These are phyloP conservation scores for Selaginella moellendorffii DNA, from an alignment of 75 land plant species.

Conservation along the genomic window DNA sequence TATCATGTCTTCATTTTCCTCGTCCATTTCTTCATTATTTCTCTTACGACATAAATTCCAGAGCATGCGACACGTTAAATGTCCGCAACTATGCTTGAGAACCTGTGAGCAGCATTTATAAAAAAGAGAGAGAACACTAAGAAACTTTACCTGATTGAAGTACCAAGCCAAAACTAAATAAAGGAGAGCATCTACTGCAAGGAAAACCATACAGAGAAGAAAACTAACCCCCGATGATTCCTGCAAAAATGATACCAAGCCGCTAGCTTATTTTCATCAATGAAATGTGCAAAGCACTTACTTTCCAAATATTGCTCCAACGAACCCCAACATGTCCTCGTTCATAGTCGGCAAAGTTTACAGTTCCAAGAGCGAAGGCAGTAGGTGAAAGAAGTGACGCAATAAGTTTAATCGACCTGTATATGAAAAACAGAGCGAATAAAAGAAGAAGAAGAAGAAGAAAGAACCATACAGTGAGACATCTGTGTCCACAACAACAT, in stretches of 20 bases:
- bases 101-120: not conserved
- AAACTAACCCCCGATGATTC: constrained; percentile 63
- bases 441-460: not conserved
- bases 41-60: too few species aligned
- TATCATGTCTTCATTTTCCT: too few species aligned
- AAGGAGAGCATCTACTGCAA: constrained; percentile 37
- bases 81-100: too few species aligned
- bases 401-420: constrained; percentile 43
- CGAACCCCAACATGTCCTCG: constrained; percentile 73
- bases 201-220: constrained; percentile 50
- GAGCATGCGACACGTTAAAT: too few species aligned
- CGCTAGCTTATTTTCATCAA: too few species aligned
- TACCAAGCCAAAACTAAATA: constrained; percentile 43
- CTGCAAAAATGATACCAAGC: too few species aligned
- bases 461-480: constrained; percentile 42
- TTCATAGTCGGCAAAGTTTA: constrained; percentile 81
- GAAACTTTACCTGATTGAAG: constrained; percentile 57
- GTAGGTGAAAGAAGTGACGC: constrained; percentile 73
- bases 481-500: constrained; percentile 43
- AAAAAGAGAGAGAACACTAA: too few species aligned
- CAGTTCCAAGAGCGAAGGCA: constrained; percentile 66
- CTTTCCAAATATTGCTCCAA: constrained; percentile 78
- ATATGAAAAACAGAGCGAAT: not conserved
- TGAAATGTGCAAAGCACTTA: too few species aligned
- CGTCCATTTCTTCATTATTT: not conserved